A percentile compares a stretch with the other conserved stretches of the same genome.
These are phyloP conservation scores for Crithidia acanthocephali DNA, from an alignment of 208 protist species.

Conservation along the genomic window DNA sequence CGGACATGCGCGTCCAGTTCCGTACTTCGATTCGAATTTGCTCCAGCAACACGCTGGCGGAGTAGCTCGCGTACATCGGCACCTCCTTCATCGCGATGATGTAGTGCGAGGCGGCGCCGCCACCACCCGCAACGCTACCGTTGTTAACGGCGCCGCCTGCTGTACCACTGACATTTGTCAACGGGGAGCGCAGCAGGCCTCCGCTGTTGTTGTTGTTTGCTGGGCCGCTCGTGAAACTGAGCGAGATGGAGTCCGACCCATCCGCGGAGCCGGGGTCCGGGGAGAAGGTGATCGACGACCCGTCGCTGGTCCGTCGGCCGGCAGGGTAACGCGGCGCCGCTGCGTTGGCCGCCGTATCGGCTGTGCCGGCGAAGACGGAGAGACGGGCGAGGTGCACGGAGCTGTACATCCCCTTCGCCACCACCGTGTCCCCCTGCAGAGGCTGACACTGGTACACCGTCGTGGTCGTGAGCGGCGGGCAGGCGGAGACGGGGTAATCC, in stretches of 20 bases:
- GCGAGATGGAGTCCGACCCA: background rate
- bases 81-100: slow-evolving; percentile 77
- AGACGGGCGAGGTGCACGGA: slow-evolving; percentile 56
- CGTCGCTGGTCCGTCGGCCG: background rate
- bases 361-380: slow-evolving; percentile 39
- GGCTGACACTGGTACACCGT: slow-evolving; percentile 46
- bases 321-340: slow-evolving; percentile 11
- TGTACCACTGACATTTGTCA: background rate
- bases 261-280: background rate
- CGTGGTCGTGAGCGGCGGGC: slow-evolving; percentile 18
- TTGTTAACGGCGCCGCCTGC: too few relatives aligned
- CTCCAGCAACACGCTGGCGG: slow-evolving; percentile 28
- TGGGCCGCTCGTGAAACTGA: slow-evolving; percentile 7
- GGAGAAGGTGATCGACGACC: slow-evolving; percentile 12
- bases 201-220: background rate
- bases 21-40: slow-evolving; percentile 48
- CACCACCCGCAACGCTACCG: background rate
- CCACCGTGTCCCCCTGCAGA: slow-evolving; percentile 22
- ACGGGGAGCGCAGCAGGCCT: background rate
- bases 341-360: slow-evolving; percentile 12
- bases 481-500: slow-evolving; percentile 2
- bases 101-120: slow-evolving; percentile 35
- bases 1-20: slow-evolving; percentile 51
- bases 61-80: slow-evolving; percentile 27
- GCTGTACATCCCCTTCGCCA: slow-evolving; percentile 61